Evolutionary conservation across 1,284 basidiomycete species (phyloP).

Genomic region (Mycosarcoma mackinlayi): DNA sequence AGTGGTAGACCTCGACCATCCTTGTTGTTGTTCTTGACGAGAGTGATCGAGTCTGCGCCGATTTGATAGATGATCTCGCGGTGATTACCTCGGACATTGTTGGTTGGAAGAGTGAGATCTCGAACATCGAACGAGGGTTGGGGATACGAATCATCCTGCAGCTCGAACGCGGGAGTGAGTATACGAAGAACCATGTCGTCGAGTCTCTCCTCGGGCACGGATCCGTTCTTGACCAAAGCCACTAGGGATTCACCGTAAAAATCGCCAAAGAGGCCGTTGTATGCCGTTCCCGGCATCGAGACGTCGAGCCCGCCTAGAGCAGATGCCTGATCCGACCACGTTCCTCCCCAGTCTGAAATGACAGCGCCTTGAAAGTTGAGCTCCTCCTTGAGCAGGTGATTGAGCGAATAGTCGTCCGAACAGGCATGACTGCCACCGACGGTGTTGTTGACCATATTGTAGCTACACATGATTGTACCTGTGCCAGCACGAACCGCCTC

Average conservation of each 20-base stretch:
- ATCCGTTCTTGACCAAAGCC: constrained; percentile 76
- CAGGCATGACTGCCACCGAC: constrained; percentile 78
- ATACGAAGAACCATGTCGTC: constrained; percentile 69
- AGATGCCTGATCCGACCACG: constrained; percentile 62
- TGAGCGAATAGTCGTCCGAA: constrained; percentile 76
- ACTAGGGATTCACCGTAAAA: constrained; percentile 72
- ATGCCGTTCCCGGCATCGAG: constrained; percentile 68
- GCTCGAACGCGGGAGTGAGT: constrained; percentile 57
- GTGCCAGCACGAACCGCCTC: constrained; percentile 70
- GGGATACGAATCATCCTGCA: constrained; percentile 42
- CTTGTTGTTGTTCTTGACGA: constrained; percentile 56
- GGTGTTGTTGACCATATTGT: constrained; percentile 74
- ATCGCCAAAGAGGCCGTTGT: constrained; percentile 35
- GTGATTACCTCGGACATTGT: constrained; percentile 56
- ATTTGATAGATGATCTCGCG: constrained; percentile 52
- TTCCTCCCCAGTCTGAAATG: constrained; percentile 68
- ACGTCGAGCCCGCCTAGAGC: constrained; percentile 76
- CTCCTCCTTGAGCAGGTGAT: constrained; percentile 78
- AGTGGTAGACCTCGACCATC: constrained; percentile 40
- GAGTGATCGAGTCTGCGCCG: constrained; percentile 49
- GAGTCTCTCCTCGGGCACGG: constrained; percentile 74
- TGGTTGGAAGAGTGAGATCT: constrained; percentile 28
- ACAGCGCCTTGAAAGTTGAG: constrained; percentile 81
- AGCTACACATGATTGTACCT: constrained; percentile 69
- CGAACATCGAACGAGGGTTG: constrained; percentile 46